These are phyloP conservation scores for Aspergillus spinulosporus DNA, from an alignment of 2,329 filamentous ascomycete species.

Conservation along the genomic window DNA sequence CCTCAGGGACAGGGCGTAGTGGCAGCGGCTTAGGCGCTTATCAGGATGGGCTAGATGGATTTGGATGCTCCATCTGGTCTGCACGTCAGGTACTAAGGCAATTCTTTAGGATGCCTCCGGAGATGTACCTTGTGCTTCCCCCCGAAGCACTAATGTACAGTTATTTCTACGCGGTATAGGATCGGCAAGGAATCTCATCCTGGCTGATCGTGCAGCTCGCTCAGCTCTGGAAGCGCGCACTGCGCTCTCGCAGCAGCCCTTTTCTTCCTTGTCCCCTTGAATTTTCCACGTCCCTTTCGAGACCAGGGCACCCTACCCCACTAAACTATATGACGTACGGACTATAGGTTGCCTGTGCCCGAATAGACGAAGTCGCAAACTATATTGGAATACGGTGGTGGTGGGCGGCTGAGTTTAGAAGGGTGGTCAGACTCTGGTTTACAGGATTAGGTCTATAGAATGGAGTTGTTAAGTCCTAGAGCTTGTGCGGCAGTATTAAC, in stretches of 20 bases:
- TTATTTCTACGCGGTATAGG: constrained; percentile 1
- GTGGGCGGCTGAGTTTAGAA: neutral
- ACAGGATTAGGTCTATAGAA: too few relatives aligned
- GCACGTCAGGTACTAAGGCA: constrained; percentile 9
- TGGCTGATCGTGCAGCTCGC: constrained; percentile 15
- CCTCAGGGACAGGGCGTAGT: neutral
- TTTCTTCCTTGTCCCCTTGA: neutral
- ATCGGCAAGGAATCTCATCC: constrained; percentile 21
- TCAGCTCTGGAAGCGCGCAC: constrained; percentile 20
- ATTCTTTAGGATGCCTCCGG: constrained; percentile 19
- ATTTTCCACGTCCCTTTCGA: neutral
- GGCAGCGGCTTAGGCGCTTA: neutral
- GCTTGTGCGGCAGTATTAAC: too few relatives aligned
- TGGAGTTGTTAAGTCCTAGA: too few relatives aligned
- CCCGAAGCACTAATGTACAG: constrained; percentile 37
- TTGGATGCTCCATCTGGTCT: neutral
- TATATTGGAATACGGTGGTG: constrained; percentile 1
- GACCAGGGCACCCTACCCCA: neutral
- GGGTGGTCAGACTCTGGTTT: too few relatives aligned
- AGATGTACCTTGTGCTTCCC: constrained; percentile 34
- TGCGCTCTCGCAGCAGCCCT: neutral
- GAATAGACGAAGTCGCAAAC: neutral
- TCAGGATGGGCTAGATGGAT: too few relatives aligned
- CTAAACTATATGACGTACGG: constrained; percentile 1
- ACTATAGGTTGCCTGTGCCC: neutral